A percentile compares a stretch with the other conserved stretches of the same genome.
Evolutionary conservation across 768 basidiomycete genomes (phyloP).

Genomic region (Russula dissimulans): DNA sequence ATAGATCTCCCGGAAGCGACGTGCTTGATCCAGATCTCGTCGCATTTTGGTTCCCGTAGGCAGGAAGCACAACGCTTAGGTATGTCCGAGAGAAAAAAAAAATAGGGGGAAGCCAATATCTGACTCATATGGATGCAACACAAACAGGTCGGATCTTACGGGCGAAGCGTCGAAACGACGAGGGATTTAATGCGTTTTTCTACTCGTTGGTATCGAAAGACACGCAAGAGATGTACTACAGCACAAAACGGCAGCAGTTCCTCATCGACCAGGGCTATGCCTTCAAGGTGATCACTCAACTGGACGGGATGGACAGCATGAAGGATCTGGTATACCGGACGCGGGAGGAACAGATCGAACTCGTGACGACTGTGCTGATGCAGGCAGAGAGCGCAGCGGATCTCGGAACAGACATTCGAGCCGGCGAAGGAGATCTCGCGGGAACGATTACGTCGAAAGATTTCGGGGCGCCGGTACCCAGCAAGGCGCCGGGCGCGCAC

Average conservation of each 20-base stretch:
- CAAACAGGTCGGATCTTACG: slow-evolving; percentile 82
- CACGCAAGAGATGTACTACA: slow-evolving; percentile 99
- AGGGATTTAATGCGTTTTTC: slow-evolving; percentile 99
- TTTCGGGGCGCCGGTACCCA: slow-evolving; percentile 49
- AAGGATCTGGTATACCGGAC: slow-evolving; percentile 88
- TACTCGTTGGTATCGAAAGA: slow-evolving; percentile 98
- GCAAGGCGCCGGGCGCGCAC: slow-evolving; percentile 57
- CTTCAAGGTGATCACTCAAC: slow-evolving; percentile 98
- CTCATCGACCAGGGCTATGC: slow-evolving; percentile 98
- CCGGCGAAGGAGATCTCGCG: slow-evolving; percentile 75
- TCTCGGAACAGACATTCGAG: slow-evolving; percentile 73
- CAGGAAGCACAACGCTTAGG: slow-evolving; percentile 97
- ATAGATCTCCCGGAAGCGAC: slow-evolving; percentile 99
- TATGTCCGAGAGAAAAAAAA: slow-evolving; percentile 27
- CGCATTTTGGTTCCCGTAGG: slow-evolving; percentile 95
- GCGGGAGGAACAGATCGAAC: slow-evolving; percentile 89
- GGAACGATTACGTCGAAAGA: slow-evolving; percentile 83
- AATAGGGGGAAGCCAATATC: neutral
- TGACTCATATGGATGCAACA: neutral
- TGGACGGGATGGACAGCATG: slow-evolving; percentile 82
- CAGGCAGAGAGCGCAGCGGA: slow-evolving; percentile 89
- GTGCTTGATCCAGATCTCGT: slow-evolving; percentile 98
- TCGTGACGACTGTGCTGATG: slow-evolving; percentile 85
- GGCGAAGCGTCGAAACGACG: slow-evolving; percentile 95
- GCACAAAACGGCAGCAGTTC: slow-evolving; percentile 97